Evolutionary conservation across 202 grass and related monocot genomes (phyloP), one percentile per base, ranked within the genome.

Genomic region (Zoysia matrella): DNA sequence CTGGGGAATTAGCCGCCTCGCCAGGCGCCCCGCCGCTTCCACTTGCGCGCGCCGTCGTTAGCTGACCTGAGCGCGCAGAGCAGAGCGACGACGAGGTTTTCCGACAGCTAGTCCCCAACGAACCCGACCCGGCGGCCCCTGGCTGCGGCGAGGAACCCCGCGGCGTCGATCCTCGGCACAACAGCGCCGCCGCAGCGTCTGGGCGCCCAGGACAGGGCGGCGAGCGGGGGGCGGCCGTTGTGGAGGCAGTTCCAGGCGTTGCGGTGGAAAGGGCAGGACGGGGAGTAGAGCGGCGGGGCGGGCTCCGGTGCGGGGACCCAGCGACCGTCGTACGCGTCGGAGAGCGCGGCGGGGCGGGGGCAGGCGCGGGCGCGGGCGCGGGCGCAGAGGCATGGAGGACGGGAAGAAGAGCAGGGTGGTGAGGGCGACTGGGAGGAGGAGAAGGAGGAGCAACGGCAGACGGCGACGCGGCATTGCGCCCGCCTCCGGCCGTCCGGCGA

Each of bases 211-310:
- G 90, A 92, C 78, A 99, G 94, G 56, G 85, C 62, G 9, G 85
- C 67, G 63, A 93, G 69, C 16, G 43, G 67, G 48, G 83, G 82
- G 0, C 83, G 60, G 36, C 74, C 69, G 75, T 99, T 98, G 73
- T 90, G 91, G 70, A 93, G 82, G 90, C 90, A 99, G 72, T 99
- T 99, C 96, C 92, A 95, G 60, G 92, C 87, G 73, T 95, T 93
- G 67, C 96, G 96, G 71, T 99, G 92, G 85, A 95, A 99, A 43
- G 90, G 90, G 76, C 90, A 98, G 61, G 92, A 77, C 14, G 72
- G 30, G 30, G 73, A 57, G 44, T 98, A 98, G 74, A 98, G 78
- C 10, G 71, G 85, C 6, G 65, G 74, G 8, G 57, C 42, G 3
- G 50, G 78, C 0, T 52, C 18, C 41, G 86, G 78, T 1, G 60